Evolutionary conservation across 116 monocot species (phyloP).

Genomic region (Zostera marina): DNA sequence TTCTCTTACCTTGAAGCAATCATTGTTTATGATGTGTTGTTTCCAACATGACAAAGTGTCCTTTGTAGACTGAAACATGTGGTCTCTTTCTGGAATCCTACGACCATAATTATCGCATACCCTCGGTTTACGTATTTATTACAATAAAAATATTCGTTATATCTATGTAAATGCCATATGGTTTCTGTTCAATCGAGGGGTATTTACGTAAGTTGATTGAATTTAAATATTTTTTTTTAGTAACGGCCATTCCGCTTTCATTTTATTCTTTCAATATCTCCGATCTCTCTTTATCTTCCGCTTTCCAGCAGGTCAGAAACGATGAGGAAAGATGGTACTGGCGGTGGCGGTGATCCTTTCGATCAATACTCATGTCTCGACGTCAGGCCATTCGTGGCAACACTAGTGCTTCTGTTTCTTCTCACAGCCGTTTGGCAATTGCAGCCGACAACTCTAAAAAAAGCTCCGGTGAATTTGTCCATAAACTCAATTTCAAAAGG

Average conservation of each 20-base stretch:
- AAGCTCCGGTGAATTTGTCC: not conserved
- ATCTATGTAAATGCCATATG: not conserved
- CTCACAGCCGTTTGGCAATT: slow-evolving; percentile 69
- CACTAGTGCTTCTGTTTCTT: slow-evolving; percentile 53
- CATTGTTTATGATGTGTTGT: no score
- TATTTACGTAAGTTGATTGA: not conserved
- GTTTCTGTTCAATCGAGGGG: not conserved
- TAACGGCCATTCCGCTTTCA: not conserved
- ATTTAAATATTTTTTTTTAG: not conserved
- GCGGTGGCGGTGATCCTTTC: not conserved
- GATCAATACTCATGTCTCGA: slow-evolving; percentile 33
- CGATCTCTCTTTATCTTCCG: not conserved
- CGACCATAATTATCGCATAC: not conserved
- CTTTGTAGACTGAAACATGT: no score
- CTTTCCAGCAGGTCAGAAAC: not conserved
- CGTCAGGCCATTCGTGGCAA: slow-evolving; percentile 54
- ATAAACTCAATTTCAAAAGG: not conserved
- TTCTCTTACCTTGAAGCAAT: no score
- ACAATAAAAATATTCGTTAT: not conserved
- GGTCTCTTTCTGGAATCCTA: no score
- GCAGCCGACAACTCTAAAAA: slow-evolving; percentile 38
- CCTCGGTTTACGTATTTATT: not conserved
- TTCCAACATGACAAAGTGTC: no score
- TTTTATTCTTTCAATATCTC: not conserved
- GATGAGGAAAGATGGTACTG: slow-evolving; percentile 12